Conservation (phyloP, 495 filamentous ascomycete species). For the Niebla homalea region DNA sequence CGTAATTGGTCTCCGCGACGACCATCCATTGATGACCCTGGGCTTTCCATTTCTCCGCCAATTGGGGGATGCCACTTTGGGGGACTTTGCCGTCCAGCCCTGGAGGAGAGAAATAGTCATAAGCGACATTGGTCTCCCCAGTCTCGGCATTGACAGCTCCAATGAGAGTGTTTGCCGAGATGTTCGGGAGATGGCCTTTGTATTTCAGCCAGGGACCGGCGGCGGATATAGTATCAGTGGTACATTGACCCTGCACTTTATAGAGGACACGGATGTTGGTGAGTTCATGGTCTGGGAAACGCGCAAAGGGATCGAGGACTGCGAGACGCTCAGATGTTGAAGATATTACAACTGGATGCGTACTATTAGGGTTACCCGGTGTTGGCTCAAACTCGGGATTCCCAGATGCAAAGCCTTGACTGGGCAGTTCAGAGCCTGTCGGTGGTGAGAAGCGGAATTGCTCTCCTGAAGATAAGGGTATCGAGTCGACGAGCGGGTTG, state of each 20-base stretch:
- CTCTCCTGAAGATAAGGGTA: constrained; percentile 68
- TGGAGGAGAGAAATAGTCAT: constrained; percentile 41
- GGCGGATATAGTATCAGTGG: constrained; percentile 95
- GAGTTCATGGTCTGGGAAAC: constrained; percentile 69
- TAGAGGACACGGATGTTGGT: constrained; percentile 66
- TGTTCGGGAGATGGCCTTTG: constrained; percentile 97
- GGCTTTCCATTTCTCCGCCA: constrained; percentile 69
- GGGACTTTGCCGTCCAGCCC: background rate
- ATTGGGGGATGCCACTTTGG: constrained; percentile 60
- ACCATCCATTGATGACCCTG: constrained; percentile 69
- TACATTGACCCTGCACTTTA: constrained; percentile 90
- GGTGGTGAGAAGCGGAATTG: constrained; percentile 81
- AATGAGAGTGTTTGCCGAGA: constrained; percentile 90
- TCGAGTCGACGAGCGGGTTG: constrained; percentile 82
- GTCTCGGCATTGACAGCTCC: constrained; percentile 86
- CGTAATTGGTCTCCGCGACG: constrained; percentile 95
- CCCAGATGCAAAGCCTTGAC: constrained; percentile 65
- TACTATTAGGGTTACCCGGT: constrained; percentile 52
- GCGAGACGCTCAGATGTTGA: constrained; percentile 81
- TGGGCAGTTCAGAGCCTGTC: constrained; percentile 61
- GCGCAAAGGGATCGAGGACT: constrained; percentile 76
- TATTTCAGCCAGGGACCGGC: constrained; percentile 98
- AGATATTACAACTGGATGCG: constrained; percentile 55
- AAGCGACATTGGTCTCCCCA: constrained; percentile 79
- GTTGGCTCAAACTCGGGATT: constrained; percentile 63